Evolutionary conservation across 2,329 filamentous ascomycete genomes (phyloP).

Genomic region (Aspergillus flavus): DNA sequence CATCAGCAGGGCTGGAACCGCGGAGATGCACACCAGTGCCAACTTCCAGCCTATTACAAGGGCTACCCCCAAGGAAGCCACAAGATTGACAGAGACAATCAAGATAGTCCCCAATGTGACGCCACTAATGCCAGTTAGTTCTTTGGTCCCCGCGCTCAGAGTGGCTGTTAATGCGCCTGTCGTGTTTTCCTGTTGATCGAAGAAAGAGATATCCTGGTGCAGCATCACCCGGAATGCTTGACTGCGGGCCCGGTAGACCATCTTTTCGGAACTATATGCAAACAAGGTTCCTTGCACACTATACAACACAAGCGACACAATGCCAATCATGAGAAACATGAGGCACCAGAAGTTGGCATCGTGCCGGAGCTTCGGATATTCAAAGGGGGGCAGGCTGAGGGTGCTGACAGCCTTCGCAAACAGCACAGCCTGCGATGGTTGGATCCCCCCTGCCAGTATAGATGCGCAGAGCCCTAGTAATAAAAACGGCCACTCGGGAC

Average conservation of each 20-base stretch:
- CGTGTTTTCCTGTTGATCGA: constrained; percentile 26
- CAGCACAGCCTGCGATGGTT: constrained; percentile 74
- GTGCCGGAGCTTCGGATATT: constrained; percentile 60
- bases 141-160: constrained; percentile 71
- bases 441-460: constrained; percentile 74
- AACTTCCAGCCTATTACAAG: constrained; percentile 79
- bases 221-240: constrained; percentile 38
- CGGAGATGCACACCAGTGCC: constrained; percentile 63
- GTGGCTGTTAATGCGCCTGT: constrained; percentile 70
- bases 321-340: constrained; percentile 82
- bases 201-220: constrained; percentile 32
- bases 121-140: constrained; percentile 61
- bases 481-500: constrained; percentile 70
- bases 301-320: constrained; percentile 70
- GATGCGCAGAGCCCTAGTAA: constrained; percentile 69
- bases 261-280: constrained; percentile 78
- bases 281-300: constrained; percentile 70
- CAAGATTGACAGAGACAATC: constrained; percentile 72
- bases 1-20: constrained; percentile 44
- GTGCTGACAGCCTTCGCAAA: constrained; percentile 82
- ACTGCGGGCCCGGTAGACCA: constrained; percentile 79
- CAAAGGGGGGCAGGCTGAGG: constrained; percentile 58
- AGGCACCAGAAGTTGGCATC: constrained; percentile 79
- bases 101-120: constrained; percentile 79
- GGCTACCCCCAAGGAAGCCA: constrained; percentile 67